Conservation (phyloP, 805 yeast species). For the Wickerhamomyces pijperi region DNA sequence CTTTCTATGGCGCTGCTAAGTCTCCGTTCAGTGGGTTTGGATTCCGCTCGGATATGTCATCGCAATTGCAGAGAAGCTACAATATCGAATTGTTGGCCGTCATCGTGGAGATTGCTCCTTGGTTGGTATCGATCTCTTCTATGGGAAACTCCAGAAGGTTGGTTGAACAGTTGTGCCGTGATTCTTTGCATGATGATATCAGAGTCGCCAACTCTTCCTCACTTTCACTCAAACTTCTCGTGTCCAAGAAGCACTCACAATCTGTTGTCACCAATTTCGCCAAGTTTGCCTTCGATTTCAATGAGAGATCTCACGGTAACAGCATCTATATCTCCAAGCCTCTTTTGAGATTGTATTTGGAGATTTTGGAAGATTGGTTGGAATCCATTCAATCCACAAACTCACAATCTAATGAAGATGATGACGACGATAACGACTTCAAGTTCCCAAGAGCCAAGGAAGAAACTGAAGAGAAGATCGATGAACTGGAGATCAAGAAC, state of each 20-base stretch:
- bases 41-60: constrained; percentile 30
- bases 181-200: constrained; percentile 56
- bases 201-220: constrained; percentile 56
- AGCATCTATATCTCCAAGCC: constrained; percentile 51
- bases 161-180: constrained; percentile 68
- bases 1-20: constrained; percentile 21
- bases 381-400: constrained; percentile 30
- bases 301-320: constrained; percentile 54
- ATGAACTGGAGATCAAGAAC: constrained; percentile 65
- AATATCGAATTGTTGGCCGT: constrained; percentile 58
- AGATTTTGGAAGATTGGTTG: constrained; percentile 74
- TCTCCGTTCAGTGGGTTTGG: constrained; percentile 26
- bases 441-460: constrained; percentile 6
- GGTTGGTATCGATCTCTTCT: constrained; percentile 30
- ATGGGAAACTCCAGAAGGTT: constrained; percentile 48
- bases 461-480: constrained; percentile 24
- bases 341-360: constrained; percentile 62
- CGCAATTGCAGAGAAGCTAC: constrained; percentile 23
- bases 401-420: constrained; percentile 21
- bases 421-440: constrained; percentile 4
- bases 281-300: constrained; percentile 67
- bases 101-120: constrained; percentile 63
- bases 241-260: constrained; percentile 59
- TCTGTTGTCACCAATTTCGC: constrained; percentile 66
- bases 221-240: constrained; percentile 51